Evolutionary conservation across 257 asterid species (phyloP), one percentile per base, ranked within the genome.

Genomic region (Phtheirospermum japonicum): DNA sequence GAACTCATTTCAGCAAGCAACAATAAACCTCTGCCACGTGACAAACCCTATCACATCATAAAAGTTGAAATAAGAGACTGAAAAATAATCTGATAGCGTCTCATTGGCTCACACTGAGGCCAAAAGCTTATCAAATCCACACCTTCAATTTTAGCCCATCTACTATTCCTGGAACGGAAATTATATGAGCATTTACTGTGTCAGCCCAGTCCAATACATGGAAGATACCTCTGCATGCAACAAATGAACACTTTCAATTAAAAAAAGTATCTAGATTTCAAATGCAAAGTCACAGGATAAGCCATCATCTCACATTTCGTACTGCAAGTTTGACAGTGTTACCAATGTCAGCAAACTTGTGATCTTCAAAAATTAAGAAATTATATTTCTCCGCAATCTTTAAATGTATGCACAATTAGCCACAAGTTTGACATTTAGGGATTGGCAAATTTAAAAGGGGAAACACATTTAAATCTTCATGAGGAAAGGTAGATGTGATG

Each of bases 1-100:
- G 97, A 91, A 79, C 98, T 91, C 98, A 88, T 91, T 76, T 91
- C 97, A 71, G 97, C 98, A 26, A 88, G 87, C 68, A 91, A 83
- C 67, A 91, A 66, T 46, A 91, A 74, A 49, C 97, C 98, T 73
- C 90, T 84, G 54, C 95, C 97, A 0, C 59, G 82, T 8, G 93
- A 74, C 73, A 82, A 76, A 63, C 95, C 98, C 98, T 88, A 59
- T 40, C 61, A 56, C 72, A 72, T 55, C 34, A 75, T 42, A 68
- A 49, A 33, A 64, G 54, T 57, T 51, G 39, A 66, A 58, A 60
- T 60, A 30, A 40, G 40, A 58, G 11, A 56, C 52, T 40, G 64
- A n/a, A n/a, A n/a, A 45, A 63, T 55, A 62, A 42, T 26, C 36
- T 17, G 11, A 19, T 9, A 57, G 18, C 42, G 52, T 66, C 51